phyloP scores from a whole-genome alignment of 768 basidiomycete genomes.

The Kwoniella dendrophila region DNA sequence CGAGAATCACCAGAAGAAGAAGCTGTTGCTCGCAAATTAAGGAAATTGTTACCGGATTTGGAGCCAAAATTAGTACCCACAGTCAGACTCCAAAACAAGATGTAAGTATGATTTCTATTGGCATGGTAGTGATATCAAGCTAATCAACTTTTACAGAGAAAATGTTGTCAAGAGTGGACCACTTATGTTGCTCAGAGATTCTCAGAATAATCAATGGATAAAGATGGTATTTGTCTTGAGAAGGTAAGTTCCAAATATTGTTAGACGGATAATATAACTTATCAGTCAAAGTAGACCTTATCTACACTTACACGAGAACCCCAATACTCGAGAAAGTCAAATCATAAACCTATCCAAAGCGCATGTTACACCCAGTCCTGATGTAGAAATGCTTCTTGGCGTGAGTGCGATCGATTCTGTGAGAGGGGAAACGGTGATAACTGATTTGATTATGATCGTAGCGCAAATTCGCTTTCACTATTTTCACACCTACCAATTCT shows the following conservation, averaged over 20 bases:
- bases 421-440: background rate
- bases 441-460: slow-evolving; percentile 45
- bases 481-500: slow-evolving; percentile 90
- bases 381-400: slow-evolving; percentile 82
- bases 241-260: slow-evolving; percentile 61
- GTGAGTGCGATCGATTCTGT: slow-evolving; percentile 60
- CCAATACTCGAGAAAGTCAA: slow-evolving; percentile 77
- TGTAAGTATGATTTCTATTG: slow-evolving; percentile 59
- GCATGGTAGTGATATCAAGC: background rate
- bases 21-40: slow-evolving; percentile 52
- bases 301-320: slow-evolving; percentile 80
- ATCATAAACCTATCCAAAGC: slow-evolving; percentile 77
- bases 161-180: slow-evolving; percentile 81
- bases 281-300: slow-evolving; percentile 69
- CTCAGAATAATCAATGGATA: slow-evolving; percentile 77
- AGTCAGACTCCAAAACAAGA: slow-evolving; percentile 68
- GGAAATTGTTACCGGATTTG: slow-evolving; percentile 39
- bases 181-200: slow-evolving; percentile 77
- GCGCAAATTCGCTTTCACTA: slow-evolving; percentile 84
- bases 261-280: background rate
- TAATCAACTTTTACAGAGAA: slow-evolving; percentile 62
- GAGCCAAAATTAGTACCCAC: slow-evolving; percentile 45
- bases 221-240: slow-evolving; percentile 82
- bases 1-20: slow-evolving; percentile 70
- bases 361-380: slow-evolving; percentile 79